Evolutionary conservation across 768 basidiomycete genomes (phyloP).

Genomic region (Termitomyces sp.): DNA sequence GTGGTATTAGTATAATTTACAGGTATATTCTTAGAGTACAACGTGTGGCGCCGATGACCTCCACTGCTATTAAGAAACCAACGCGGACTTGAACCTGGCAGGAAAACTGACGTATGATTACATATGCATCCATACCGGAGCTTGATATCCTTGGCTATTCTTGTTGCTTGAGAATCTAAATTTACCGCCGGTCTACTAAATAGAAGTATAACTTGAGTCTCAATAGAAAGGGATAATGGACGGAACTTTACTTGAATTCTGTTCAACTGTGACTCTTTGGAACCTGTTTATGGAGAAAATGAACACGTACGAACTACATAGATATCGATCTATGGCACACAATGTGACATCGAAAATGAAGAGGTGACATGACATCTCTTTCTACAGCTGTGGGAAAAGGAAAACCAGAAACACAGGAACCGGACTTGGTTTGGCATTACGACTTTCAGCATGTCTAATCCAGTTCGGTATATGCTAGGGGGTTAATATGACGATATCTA

Average conservation of each 20-base stretch:
- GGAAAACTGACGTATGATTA: not conserved
- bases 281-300: not conserved
- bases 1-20: not conserved
- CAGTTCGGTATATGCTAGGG: conserved; percentile 1
- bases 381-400: not conserved
- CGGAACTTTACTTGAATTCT: not conserved
- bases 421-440: not conserved
- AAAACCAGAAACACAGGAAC: not conserved
- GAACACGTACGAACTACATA: not conserved
- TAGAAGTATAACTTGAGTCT: not conserved
- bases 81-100: not conserved
- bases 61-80: conserved; percentile 1
- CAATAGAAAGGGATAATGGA: not conserved
- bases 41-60: conserved; percentile 1
- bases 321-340: not conserved
- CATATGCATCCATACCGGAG: not conserved
- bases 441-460: conserved; percentile 1
- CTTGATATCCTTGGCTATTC: not conserved
- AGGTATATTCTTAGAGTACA: not conserved
- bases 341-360: not conserved
- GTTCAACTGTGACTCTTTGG: not conserved
- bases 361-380: not conserved
- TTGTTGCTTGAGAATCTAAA: not conserved
- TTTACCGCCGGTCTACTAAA: not conserved
- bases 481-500: not conserved